Conservation (phyloP, 2,329 filamentous ascomycete genomes). For the Aspergillus oerlinghausenensis region DNA sequence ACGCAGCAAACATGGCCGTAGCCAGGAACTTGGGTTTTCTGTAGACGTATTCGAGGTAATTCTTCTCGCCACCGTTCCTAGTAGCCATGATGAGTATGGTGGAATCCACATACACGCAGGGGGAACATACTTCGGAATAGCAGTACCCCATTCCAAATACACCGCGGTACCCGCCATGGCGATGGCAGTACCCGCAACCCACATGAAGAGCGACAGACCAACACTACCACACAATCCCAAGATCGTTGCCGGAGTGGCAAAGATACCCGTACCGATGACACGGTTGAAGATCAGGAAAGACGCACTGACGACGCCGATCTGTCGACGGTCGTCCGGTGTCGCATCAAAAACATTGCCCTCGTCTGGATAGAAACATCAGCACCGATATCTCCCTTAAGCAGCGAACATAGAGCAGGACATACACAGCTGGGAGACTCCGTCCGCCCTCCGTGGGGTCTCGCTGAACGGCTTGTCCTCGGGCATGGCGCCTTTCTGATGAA, state of each 20-base stretch:
- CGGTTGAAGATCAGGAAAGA: slow-evolving; percentile 47
- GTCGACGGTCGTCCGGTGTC: slow-evolving; percentile 32
- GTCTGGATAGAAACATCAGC: slow-evolving; percentile 20
- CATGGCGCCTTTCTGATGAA: slow-evolving; percentile 14
- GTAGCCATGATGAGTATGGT: slow-evolving; percentile 17
- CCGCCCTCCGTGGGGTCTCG: slow-evolving; percentile 22
- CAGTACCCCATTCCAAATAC: slow-evolving; percentile 50
- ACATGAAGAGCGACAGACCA: slow-evolving; percentile 46
- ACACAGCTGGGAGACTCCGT: slow-evolving; percentile 33
- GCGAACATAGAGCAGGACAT: slow-evolving; percentile 8
- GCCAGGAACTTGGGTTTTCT: slow-evolving; percentile 48
- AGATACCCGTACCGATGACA: slow-evolving; percentile 48
- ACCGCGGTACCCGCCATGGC: slow-evolving; percentile 41
- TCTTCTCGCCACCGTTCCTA: slow-evolving; percentile 50
- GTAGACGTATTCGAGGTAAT: slow-evolving; percentile 53
- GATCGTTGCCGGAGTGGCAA: slow-evolving; percentile 46
- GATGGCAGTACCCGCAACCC: slow-evolving; percentile 47
- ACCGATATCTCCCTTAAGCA: not conserved
- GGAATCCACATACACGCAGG: not conserved
- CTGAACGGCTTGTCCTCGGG: slow-evolving; percentile 20
- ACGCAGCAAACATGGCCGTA: slow-evolving; percentile 52
- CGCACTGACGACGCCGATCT: slow-evolving; percentile 40
- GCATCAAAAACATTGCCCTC: slow-evolving; percentile 34
- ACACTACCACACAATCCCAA: slow-evolving; percentile 43
- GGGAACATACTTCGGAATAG: slow-evolving; percentile 40